A percentile compares a stretch with the other conserved stretches of the same genome.
Evolutionary conservation across 106 monocot species (phyloP).

Genomic region (Dendrobium catenatum): DNA sequence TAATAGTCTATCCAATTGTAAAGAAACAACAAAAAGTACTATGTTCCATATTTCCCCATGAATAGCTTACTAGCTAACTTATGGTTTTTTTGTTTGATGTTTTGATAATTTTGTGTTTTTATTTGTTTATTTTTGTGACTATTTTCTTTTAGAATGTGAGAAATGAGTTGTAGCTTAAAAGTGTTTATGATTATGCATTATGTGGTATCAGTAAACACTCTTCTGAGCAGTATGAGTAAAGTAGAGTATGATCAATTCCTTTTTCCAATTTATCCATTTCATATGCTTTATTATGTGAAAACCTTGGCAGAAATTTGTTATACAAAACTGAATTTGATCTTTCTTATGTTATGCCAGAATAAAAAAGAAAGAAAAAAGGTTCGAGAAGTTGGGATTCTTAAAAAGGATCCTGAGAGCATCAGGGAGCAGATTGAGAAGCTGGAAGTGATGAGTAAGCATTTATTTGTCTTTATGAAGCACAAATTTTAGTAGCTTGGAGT

Average conservation of each 20-base stretch:
- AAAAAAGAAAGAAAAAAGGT: constrained; percentile 99
- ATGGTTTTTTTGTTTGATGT: background rate
- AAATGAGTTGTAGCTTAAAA: background rate
- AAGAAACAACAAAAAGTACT: too few relatives aligned
- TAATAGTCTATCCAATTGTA: too few relatives aligned
- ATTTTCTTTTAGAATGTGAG: background rate
- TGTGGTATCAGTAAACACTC: background rate
- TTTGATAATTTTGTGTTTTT: background rate
- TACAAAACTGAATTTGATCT: background rate
- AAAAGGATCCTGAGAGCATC: constrained; percentile 89
- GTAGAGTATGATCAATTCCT: background rate
- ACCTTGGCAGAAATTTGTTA: background rate
- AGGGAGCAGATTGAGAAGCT: constrained; percentile 90
- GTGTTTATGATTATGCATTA: background rate
- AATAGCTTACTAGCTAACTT: too few relatives aligned
- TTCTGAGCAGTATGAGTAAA: background rate
- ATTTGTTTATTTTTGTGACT: background rate
- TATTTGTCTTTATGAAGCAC: background rate
- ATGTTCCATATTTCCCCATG: too few relatives aligned
- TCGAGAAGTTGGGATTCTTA: constrained; percentile 91
- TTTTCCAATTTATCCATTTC: background rate
- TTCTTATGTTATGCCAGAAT: constrained; percentile 45
- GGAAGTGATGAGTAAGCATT: constrained; percentile 86
- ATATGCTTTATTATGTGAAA: background rate
- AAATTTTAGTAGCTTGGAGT: background rate